Conservation (phyloP, 2,329 filamentous ascomycete genomes). For the Monosporascus sp. region DNA sequence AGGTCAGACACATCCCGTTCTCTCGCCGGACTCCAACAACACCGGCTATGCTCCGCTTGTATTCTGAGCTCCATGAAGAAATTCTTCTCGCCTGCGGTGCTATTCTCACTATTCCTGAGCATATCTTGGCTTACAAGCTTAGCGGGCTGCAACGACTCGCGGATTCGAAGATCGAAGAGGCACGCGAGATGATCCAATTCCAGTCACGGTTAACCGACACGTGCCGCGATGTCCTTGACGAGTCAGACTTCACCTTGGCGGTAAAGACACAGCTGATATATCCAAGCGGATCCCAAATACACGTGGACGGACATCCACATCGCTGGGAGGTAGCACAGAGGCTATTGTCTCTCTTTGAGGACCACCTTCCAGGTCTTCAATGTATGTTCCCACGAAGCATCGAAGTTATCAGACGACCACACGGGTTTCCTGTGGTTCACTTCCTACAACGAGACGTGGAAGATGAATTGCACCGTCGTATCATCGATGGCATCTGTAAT, state of each 20-base stretch:
- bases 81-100: constrained; percentile 42
- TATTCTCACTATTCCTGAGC: constrained; percentile 58
- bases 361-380: constrained; percentile 32
- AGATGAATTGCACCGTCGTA: constrained; percentile 32
- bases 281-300: constrained; percentile 42
- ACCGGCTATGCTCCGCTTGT: constrained; percentile 27
- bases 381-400: constrained; percentile 35
- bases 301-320: constrained; percentile 48
- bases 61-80: constrained; percentile 32
- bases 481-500: constrained; percentile 37
- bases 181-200: constrained; percentile 42
- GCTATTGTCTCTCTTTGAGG: constrained; percentile 36
- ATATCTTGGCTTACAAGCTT: constrained; percentile 60
- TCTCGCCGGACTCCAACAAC: constrained; percentile 44
- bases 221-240: constrained; percentile 60
- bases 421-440: constrained; percentile 51
- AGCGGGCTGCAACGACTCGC: constrained; percentile 54
- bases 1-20: constrained; percentile 54
- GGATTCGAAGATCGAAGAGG: constrained; percentile 37
- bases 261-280: constrained; percentile 55
- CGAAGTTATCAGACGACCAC: constrained; percentile 36
- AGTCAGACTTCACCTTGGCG: constrained; percentile 53
- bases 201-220: constrained; percentile 45
- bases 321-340: constrained; percentile 44
- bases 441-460: constrained; percentile 47